A percentile compares a stretch with the other conserved stretches of the same genome.
phyloP scores from a whole-genome alignment of 768 basidiomycete genomes.

The Russula foetens region DNA sequence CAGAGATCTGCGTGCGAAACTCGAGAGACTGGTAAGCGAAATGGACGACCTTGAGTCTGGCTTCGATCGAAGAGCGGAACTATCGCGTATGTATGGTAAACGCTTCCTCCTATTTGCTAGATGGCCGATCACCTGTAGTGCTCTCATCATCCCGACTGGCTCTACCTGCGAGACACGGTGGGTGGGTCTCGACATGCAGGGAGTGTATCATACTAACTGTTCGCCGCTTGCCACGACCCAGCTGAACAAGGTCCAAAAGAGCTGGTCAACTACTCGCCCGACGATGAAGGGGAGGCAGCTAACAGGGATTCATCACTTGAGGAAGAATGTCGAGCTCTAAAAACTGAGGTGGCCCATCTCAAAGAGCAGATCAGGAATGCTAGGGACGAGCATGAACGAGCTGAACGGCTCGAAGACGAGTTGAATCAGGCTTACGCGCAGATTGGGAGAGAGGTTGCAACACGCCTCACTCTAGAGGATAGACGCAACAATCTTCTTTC shows the following conservation, averaged over 20 bases:
- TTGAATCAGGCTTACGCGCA: slow-evolving; percentile 52
- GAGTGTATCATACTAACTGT: neutral
- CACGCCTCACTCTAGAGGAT: slow-evolving; percentile 53
- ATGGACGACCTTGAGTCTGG: slow-evolving; percentile 75
- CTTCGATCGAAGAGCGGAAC: slow-evolving; percentile 79
- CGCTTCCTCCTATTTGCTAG: neutral
- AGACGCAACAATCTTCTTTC: slow-evolving; percentile 46
- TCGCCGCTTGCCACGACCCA: slow-evolving; percentile 31
- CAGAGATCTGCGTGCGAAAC: slow-evolving; percentile 45
- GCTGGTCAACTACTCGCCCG: slow-evolving; percentile 54
- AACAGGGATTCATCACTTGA: slow-evolving; percentile 49
- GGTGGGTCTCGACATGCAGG: slow-evolving; percentile 26
- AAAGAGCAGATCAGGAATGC: slow-evolving; percentile 35
- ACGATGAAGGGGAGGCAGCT: slow-evolving; percentile 43
- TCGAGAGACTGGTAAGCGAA: slow-evolving; percentile 62
- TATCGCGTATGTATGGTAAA: slow-evolving; percentile 47
- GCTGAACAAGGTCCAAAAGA: slow-evolving; percentile 70
- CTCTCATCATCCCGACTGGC: slow-evolving; percentile 55
- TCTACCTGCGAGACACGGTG: slow-evolving; percentile 58
- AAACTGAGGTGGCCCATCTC: slow-evolving; percentile 49
- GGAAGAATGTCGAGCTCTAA: slow-evolving; percentile 46
- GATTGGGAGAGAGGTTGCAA: slow-evolving; percentile 50
- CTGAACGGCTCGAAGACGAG: slow-evolving; percentile 53
- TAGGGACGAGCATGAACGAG: slow-evolving; percentile 42
- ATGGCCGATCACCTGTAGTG: slow-evolving; percentile 35